Conservation (phyloP, 2,329 filamentous ascomycete species). For the Microdochium bolleyi region DNA sequence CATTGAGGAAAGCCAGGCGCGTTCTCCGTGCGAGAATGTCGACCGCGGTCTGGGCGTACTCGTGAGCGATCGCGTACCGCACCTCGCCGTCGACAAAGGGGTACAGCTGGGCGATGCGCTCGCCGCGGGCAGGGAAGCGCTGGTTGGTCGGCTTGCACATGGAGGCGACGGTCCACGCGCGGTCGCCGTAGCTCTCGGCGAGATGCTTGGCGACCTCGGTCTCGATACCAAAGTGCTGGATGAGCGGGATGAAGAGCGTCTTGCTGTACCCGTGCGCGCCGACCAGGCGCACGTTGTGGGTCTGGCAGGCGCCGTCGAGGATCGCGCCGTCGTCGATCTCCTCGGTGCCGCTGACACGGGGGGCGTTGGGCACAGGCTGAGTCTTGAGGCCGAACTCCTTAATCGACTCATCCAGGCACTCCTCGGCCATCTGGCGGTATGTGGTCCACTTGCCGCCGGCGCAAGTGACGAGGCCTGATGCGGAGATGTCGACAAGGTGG, state of each 20-base stretch:
- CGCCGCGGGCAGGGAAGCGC: constrained; percentile 76
- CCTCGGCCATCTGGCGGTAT: constrained; percentile 88
- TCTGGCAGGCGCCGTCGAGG: constrained; percentile 64
- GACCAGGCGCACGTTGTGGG: constrained; percentile 71
- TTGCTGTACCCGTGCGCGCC: constrained; percentile 84
- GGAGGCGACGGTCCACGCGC: constrained; percentile 83
- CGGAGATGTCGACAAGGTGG: constrained; percentile 73
- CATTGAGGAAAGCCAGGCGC: constrained; percentile 82
- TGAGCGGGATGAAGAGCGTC: constrained; percentile 86
- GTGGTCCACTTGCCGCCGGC: constrained; percentile 91
- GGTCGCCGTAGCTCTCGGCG: constrained; percentile 80
- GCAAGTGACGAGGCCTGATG: constrained; percentile 73
- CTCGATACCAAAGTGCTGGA: constrained; percentile 87
- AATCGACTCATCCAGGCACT: constrained; percentile 76
- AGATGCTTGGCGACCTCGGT: constrained; percentile 89
- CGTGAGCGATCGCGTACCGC: constrained; percentile 77
- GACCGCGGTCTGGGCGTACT: constrained; percentile 85
- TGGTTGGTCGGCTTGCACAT: constrained; percentile 69
- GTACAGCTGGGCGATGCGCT: constrained; percentile 72
- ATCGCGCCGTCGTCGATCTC: constrained; percentile 62
- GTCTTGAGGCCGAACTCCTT: constrained; percentile 56
- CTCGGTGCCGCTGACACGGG: constrained; percentile 62
- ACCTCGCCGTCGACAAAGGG: constrained; percentile 91
- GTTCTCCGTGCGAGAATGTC: constrained; percentile 83
- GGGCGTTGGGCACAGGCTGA: constrained; percentile 47